Conservation (phyloP, 176 grass and related monocot genomes). For the Avena insularis region DNA sequence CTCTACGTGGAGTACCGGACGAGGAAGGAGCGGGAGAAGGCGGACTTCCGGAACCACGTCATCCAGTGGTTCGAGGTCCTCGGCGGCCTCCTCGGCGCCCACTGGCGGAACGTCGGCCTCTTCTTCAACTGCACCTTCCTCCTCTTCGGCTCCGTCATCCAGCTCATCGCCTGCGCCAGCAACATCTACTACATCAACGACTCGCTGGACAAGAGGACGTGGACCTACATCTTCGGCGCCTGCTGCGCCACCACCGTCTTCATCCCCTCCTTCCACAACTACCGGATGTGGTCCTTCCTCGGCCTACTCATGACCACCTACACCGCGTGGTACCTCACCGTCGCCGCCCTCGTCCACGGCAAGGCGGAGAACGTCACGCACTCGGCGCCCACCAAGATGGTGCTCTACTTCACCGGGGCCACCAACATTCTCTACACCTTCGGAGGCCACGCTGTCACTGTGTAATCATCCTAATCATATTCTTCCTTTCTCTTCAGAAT, state of each 20-base stretch:
- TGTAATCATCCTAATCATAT: constrained; percentile 48
- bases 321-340: constrained; percentile 93
- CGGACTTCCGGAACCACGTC: constrained; percentile 95
- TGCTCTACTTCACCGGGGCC: constrained; percentile 96
- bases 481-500: not conserved
- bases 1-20: constrained; percentile 96
- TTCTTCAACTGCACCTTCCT: constrained; percentile 99
- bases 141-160: constrained; percentile 98
- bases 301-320: constrained; percentile 92
- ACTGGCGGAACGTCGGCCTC: constrained; percentile 90
- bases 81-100: constrained; percentile 76
- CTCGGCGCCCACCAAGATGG: constrained; percentile 83
- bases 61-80: constrained; percentile 99
- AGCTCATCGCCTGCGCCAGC: constrained; percentile 95
- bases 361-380: constrained; percentile 77
- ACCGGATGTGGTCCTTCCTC: constrained; percentile 95
- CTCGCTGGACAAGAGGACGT: constrained; percentile 89
- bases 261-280: constrained; percentile 98
- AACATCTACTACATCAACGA: constrained; percentile 99
- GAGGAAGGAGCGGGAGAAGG: constrained; percentile 80
- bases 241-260: constrained; percentile 97
- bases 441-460: constrained; percentile 97
- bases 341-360: constrained; percentile 70
- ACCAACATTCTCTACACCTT: constrained; percentile 99
- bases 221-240: constrained; percentile 98